These are phyloP conservation scores for Eucalyptus leucophloia DNA, from an alignment of 345 rosid species.

Conservation along the genomic window DNA sequence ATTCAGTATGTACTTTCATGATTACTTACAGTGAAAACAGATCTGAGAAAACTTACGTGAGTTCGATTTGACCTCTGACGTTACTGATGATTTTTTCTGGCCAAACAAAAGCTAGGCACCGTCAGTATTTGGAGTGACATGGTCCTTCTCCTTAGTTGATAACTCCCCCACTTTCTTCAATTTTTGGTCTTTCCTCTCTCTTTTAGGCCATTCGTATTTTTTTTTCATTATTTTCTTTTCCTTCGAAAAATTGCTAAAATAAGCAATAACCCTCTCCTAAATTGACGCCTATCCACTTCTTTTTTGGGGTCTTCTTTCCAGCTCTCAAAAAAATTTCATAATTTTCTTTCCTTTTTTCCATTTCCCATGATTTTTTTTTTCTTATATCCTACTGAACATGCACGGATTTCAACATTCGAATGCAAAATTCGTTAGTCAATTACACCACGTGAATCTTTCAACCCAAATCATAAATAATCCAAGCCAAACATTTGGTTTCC, in stretches of 20 bases:
- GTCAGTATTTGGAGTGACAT: background rate
- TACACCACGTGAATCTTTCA: background rate
- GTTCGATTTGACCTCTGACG: background rate
- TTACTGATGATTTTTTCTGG: background rate
- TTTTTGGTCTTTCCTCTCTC: background rate
- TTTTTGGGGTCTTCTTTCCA: background rate
- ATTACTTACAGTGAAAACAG: no score
- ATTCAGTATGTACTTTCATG: background rate
- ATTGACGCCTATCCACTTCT: background rate
- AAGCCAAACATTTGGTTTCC: no score
- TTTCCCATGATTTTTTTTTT: background rate
- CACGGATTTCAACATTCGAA: background rate
- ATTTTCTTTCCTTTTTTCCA: background rate
- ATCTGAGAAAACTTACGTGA: background rate
- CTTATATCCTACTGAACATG: background rate
- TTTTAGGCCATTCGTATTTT: background rate
- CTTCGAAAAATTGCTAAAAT: background rate
- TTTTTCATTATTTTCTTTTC: no score
- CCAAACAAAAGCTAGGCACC: no score
- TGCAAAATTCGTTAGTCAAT: background rate
- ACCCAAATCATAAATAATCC: background rate
- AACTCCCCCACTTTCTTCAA: background rate
- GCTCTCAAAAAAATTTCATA: accelerated
- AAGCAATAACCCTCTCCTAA: background rate
- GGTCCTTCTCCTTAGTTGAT: background rate